Evolutionary conservation across 768 basidiomycete species (phyloP).

Genomic region (Hemileccinum impolitum): DNA sequence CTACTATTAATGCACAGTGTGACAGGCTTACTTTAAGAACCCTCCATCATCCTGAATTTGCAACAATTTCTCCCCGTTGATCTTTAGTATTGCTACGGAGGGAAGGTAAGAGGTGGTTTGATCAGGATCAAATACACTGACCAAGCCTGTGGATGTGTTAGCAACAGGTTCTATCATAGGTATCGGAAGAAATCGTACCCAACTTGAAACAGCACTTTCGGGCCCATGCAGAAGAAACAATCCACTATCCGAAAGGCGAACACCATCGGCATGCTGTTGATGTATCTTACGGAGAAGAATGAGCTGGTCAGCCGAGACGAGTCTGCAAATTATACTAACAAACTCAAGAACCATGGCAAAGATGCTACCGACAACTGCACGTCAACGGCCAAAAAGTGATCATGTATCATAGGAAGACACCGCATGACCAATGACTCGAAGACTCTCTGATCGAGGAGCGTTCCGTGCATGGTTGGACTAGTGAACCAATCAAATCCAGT

Average conservation of each 20-base stretch:
- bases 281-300: constrained; percentile 49
- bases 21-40: constrained; percentile 76
- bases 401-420: constrained; percentile 89
- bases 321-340: constrained; percentile 53
- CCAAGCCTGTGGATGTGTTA: constrained; percentile 45
- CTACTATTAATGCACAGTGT: background rate
- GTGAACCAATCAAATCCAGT: constrained; percentile 4
- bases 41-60: constrained; percentile 95
- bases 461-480: constrained; percentile 98
- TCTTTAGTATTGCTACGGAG: constrained; percentile 84
- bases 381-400: constrained; percentile 87
- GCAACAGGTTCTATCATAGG: background rate
- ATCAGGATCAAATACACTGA: constrained; percentile 31
- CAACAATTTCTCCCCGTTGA: constrained; percentile 90
- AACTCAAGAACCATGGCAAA: constrained; percentile 95
- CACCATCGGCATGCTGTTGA: constrained; percentile 95
- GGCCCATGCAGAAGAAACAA: constrained; percentile 98
- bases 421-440: constrained; percentile 91
- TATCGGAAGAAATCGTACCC: constrained; percentile 49
- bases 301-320: background rate
- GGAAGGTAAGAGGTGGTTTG: constrained; percentile 10
- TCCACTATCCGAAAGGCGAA: constrained; percentile 98
- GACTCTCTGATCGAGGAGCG: constrained; percentile 95
- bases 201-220: constrained; percentile 97
- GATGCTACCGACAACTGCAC: constrained; percentile 97